A percentile compares a stretch with the other conserved stretches of the same genome.
Evolutionary conservation across 2,329 filamentous ascomycete species (phyloP).

Genomic region (Pseudogymnoascus verrucosus): DNA sequence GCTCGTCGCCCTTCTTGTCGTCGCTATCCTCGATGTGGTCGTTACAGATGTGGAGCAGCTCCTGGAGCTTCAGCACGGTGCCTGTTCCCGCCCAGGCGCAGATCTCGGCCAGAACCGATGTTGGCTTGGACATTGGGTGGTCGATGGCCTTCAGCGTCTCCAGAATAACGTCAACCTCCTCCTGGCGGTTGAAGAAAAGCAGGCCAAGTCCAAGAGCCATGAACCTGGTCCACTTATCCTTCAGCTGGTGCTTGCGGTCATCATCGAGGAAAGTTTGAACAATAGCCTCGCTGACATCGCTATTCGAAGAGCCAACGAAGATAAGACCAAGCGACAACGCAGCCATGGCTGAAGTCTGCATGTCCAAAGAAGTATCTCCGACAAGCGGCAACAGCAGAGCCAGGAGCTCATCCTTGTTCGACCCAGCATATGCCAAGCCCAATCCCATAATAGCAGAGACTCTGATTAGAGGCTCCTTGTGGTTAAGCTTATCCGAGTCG

Average conservation of each 20-base stretch:
- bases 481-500: slow-evolving; percentile 70
- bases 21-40: slow-evolving; percentile 93
- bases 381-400: slow-evolving; percentile 83
- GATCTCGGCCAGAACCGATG: slow-evolving; percentile 86
- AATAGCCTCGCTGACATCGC: slow-evolving; percentile 86
- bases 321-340: slow-evolving; percentile 83
- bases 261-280: slow-evolving; percentile 90
- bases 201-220: slow-evolving; percentile 89
- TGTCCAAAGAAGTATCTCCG: slow-evolving; percentile 72
- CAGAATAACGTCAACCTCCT: slow-evolving; percentile 96
- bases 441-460: slow-evolving; percentile 92
- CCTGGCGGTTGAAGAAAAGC: slow-evolving; percentile 91
- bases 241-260: slow-evolving; percentile 80
- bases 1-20: slow-evolving; percentile 89
- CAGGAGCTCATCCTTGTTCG: slow-evolving; percentile 82
- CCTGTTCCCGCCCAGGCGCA: slow-evolving; percentile 98
- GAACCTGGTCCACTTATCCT: slow-evolving; percentile 97
- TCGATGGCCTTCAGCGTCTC: slow-evolving; percentile 96
- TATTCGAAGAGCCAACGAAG: slow-evolving; percentile 86
- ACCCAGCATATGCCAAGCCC: slow-evolving; percentile 88
- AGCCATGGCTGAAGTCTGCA: slow-evolving; percentile 96
- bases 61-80: slow-evolving; percentile 92
- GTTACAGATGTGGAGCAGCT: slow-evolving; percentile 95
- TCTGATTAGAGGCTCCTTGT: slow-evolving; percentile 68
- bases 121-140: slow-evolving; percentile 95